Percentiles rank a stretch among this genome's conserved stretches.
Evolutionary conservation across 2,329 filamentous ascomycete species (phyloP).

Genomic region (Epichloe aotearoae): DNA sequence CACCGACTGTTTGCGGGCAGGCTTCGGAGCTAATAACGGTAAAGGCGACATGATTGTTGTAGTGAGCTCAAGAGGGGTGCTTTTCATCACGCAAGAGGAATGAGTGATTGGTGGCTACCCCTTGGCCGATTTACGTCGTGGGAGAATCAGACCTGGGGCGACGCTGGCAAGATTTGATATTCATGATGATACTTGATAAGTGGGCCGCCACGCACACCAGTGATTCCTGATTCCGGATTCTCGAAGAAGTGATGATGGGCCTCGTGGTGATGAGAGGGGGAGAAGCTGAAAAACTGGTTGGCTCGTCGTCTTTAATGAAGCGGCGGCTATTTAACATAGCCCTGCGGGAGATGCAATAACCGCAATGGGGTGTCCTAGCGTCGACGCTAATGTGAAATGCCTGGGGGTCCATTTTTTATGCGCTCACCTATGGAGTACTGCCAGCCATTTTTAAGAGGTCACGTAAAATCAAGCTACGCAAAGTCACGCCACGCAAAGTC

Average conservation of each 20-base stretch:
- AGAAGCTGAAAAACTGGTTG: too few species aligned
- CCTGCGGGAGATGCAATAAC: too few species aligned
- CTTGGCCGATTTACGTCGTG: background rate
- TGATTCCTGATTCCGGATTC: background rate
- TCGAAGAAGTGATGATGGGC: background rate
- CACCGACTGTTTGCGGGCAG: slow-evolving; percentile 15
- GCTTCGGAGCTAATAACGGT: slow-evolving; percentile 21
- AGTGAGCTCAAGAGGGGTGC: background rate
- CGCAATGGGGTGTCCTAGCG: too few species aligned
- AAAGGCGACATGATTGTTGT: slow-evolving; percentile 10
- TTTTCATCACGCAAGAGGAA: background rate
- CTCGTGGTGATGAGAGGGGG: background rate
- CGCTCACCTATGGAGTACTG: too few species aligned
- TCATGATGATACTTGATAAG: background rate
- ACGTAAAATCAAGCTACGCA: too few species aligned
- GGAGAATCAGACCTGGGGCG: background rate
- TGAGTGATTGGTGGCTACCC: background rate
- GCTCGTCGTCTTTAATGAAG: too few species aligned
- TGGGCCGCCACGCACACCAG: background rate
- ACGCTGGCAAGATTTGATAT: background rate
- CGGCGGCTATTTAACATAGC: too few species aligned
- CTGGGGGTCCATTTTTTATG: too few species aligned
- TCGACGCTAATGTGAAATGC: too few species aligned
- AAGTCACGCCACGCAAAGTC: too few species aligned
- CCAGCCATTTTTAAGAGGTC: too few species aligned